These are phyloP conservation scores for Eimeria sp. DNA, from an alignment of 169 alveolate species.

Conservation along the genomic window DNA sequence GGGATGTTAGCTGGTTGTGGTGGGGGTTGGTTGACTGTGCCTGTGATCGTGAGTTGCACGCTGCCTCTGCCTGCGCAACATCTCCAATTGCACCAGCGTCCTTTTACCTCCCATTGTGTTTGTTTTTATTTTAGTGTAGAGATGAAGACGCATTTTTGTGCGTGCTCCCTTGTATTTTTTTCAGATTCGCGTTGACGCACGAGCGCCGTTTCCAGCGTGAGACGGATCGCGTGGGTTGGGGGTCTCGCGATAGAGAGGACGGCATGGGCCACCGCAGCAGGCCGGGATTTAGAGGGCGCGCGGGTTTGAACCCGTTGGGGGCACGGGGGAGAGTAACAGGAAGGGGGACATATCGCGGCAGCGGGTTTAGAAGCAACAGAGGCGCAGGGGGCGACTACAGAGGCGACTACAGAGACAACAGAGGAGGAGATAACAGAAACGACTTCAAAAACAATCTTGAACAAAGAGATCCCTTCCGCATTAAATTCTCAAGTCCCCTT, in stretches of 20 bases:
- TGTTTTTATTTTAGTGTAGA: background rate
- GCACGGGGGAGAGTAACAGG: constrained; percentile 19
- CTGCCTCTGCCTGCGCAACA: no score
- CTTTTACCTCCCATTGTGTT: background rate
- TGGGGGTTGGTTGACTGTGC: no score
- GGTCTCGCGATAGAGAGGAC: constrained; percentile 21
- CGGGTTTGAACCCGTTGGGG: constrained; percentile 45
- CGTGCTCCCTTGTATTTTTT: background rate
- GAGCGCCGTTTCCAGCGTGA: constrained; percentile 34
- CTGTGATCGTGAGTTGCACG: no score
- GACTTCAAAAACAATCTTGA: constrained; percentile 6
- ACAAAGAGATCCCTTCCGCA: constrained; percentile 41
- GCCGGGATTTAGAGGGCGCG: constrained; percentile 37
- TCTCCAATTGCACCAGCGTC: no score
- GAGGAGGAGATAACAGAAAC: background rate
- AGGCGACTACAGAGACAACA: constrained; percentile 27
- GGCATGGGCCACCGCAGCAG: constrained; percentile 56
- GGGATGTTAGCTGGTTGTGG: no score
- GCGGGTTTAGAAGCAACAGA: constrained; percentile 23
- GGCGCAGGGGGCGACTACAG: constrained; percentile 18
- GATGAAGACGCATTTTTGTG: background rate
- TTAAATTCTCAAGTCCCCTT: constrained; percentile 36
- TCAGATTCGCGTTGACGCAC: constrained; percentile 44
- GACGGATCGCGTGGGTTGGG: constrained; percentile 44
- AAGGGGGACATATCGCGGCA: constrained; percentile 11